A percentile compares a stretch with the other conserved stretches of the same genome.
These are phyloP conservation scores for Cercospora brassicicola DNA, from an alignment of 2,329 filamentous ascomycete species.

Conservation along the genomic window DNA sequence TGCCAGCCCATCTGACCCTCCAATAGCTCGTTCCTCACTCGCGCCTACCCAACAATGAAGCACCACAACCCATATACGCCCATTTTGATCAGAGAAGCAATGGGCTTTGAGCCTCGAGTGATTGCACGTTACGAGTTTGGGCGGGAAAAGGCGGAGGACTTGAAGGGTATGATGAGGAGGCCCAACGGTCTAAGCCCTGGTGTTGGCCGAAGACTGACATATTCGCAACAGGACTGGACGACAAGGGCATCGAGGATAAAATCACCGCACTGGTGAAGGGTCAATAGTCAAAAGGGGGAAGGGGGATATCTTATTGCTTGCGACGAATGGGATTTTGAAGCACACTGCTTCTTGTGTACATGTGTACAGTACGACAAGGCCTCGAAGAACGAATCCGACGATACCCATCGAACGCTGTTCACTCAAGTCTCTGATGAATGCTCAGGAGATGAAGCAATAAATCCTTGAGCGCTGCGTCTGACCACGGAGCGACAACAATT, in stretches of 20 bases:
- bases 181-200: background rate
- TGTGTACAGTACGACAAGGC: slow-evolving; percentile 29
- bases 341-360: slow-evolving; percentile 24
- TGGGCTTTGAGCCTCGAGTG: slow-evolving; percentile 78
- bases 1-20: background rate
- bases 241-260: slow-evolving; percentile 69
- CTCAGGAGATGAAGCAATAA: background rate
- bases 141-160: slow-evolving; percentile 64
- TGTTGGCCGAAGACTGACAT: background rate
- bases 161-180: slow-evolving; percentile 54
- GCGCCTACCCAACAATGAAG: slow-evolving; percentile 98
- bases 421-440: background rate
- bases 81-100: slow-evolving; percentile 91
- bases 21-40: slow-evolving; percentile 78
- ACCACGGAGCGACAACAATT: background rate
- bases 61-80: slow-evolving; percentile 94
- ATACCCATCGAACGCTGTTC: slow-evolving; percentile 15
- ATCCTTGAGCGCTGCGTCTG: background rate
- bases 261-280: slow-evolving; percentile 63
- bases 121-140: slow-evolving; percentile 86
- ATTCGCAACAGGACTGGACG: slow-evolving; percentile 58
- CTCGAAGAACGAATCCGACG: slow-evolving; percentile 16
- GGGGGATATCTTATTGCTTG: background rate
- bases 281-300: slow-evolving; percentile 25
- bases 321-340: background rate